Conservation (phyloP, 805 yeast genomes). For the Candida wancherniae region DNA sequence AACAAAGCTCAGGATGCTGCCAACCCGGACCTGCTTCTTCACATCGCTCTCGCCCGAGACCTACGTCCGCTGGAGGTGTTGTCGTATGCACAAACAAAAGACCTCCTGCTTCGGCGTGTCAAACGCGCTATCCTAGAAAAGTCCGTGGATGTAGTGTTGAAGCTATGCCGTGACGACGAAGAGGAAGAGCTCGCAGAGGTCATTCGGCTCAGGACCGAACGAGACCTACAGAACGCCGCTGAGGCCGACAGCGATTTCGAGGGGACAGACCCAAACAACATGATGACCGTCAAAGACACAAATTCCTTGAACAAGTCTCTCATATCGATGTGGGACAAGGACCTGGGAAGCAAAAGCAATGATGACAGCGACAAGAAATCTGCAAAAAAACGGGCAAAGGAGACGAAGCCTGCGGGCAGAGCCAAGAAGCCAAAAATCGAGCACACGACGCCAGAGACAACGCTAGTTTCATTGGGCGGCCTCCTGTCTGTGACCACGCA, state of each 20-base stretch:
- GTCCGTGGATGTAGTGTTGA: conserved; percentile 57
- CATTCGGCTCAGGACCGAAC: conserved; percentile 14
- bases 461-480: conserved; percentile 80
- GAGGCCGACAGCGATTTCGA: conserved; percentile 38
- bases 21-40: conserved; percentile 32
- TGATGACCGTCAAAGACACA: conserved; percentile 62
- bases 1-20: conserved; percentile 25
- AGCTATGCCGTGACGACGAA: conserved; percentile 56
- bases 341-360: conserved; percentile 3
- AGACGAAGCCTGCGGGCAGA: conserved; percentile 27
- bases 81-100: conserved; percentile 59
- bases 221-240: conserved; percentile 17
- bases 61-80: conserved; percentile 47
- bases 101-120: conserved; percentile 61
- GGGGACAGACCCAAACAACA: conserved; percentile 36
- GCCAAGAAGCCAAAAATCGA: conserved; percentile 43
- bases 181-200: conserved; percentile 46
- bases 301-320: conserved; percentile 76
- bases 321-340: conserved; percentile 59
- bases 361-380: conserved; percentile 20
- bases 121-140: conserved; percentile 62
- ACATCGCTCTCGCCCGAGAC: conserved; percentile 60
- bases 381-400: conserved; percentile 51
- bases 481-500: conserved; percentile 80
- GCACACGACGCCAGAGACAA: conserved; percentile 64